These are phyloP conservation scores for Calophaca sinica DNA, from an alignment of 306 rosid species.

Conservation along the genomic window DNA sequence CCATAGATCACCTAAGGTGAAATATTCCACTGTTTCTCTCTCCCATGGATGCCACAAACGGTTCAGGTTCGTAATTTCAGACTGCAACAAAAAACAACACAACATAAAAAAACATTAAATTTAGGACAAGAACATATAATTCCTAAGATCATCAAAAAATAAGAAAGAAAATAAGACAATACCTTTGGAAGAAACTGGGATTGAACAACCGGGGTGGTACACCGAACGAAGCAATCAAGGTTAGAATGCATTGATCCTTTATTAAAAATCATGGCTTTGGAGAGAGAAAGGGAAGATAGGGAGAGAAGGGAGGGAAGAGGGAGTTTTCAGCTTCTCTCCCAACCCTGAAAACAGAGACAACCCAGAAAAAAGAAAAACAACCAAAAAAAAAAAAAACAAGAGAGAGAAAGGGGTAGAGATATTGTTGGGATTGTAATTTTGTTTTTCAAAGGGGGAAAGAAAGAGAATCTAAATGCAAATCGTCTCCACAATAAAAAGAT, in stretches of 20 bases:
- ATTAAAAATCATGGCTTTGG: slow-evolving; percentile 59
- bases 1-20: slow-evolving; percentile 88
- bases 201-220: slow-evolving; percentile 83
- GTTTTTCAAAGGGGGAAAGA: slow-evolving; percentile 7
- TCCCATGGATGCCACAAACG: slow-evolving; percentile 98
- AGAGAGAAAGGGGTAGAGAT: slow-evolving; percentile 48
- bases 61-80: slow-evolving; percentile 77
- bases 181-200: slow-evolving; percentile 92
- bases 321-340: slow-evolving; percentile 66
- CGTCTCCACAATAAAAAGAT: slow-evolving; percentile 15
- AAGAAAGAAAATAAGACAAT: not conserved
- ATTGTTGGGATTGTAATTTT: slow-evolving; percentile 53
- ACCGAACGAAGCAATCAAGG: slow-evolving; percentile 78
- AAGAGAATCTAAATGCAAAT: not conserved
- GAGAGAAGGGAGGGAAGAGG: slow-evolving; percentile 43
- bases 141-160: not conserved
- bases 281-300: slow-evolving; percentile 15
- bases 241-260: slow-evolving; percentile 80
- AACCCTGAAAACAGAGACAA: slow-evolving; percentile 56
- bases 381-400: not conserved
- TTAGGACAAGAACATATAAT: not conserved
- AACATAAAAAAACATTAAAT: not conserved
- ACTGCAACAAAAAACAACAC: slow-evolving; percentile 47
- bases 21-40: slow-evolving; percentile 85
- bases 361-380: slow-evolving; percentile 36